Evolutionary conservation across 352 stramenopile genomes (phyloP), one percentile per base, ranked within the genome.

Genomic region (Pythium guiyangense): DNA sequence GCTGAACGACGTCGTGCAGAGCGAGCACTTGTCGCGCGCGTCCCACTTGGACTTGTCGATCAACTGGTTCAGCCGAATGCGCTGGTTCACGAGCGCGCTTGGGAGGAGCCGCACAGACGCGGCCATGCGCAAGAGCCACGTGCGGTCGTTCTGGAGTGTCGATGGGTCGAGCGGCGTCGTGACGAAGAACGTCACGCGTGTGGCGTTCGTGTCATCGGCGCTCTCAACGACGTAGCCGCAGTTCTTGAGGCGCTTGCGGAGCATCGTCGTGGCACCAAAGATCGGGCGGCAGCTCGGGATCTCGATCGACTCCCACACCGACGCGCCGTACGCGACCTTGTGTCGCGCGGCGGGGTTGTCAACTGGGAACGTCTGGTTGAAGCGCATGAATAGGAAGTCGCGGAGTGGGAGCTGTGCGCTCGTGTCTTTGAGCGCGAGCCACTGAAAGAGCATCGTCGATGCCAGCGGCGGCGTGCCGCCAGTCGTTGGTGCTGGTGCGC

Each of bases 331-430:
- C 1, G 65, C 53, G 35, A 53, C 49, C 26, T 57, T 54, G 54
- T 42, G 22, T 4, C 34, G 29, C 31, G 47, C 60, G 44, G 49
- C 54, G 57, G 67, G 66, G 49, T 76, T 73, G 5, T 79, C 68
- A 25, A 55, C 65, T 60, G 63, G 53, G 62, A 81, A 88, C 45
- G 39, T 70, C 60, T 88, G 75, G 59, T 86, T 82, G 63, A 86
- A 92, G 18, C 81, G 77, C 77, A 92, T 81, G 58, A 89, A 92
- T 54, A 92, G 70, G 45, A 88, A 90, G 51, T 94, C 84, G 46
- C 82, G 71, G n/a, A 81, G 55, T 22, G 81, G 84, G 2, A 80
- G 52, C 55, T 80, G 67, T 20, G 71, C 63, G 26, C 68, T 74
- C 46, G 74, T 45, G 57, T 90, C 77, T 44, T 81, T 85, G n/a